Percentiles rank a stretch among this genome's conserved stretches.
phyloP scores from a whole-genome alignment of 2,329 filamentous ascomycete genomes.

The Aspergillus glaucus region DNA sequence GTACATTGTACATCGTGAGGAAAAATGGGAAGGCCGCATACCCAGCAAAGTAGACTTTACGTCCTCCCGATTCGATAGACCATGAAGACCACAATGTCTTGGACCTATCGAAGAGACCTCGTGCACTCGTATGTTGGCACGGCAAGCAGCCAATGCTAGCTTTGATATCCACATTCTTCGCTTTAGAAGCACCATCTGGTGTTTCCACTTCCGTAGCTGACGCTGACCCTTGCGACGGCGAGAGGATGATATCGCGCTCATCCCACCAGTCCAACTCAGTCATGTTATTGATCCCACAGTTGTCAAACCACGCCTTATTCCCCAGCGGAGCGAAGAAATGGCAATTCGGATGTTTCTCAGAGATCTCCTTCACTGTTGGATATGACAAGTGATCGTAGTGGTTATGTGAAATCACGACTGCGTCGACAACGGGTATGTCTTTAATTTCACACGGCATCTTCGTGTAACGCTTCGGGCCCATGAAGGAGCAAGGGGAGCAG shows the following conservation, averaged over 20 bases:
- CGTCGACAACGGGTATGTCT: constrained; percentile 60
- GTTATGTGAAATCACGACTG: constrained; percentile 72
- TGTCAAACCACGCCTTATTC: constrained; percentile 73
- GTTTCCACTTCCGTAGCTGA: constrained; percentile 21
- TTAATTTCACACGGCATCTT: constrained; percentile 66
- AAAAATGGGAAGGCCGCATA: constrained; percentile 23
- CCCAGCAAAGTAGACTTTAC: constrained; percentile 77
- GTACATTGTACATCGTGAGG: constrained; percentile 14
- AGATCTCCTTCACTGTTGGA: constrained; percentile 64
- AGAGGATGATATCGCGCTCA: constrained; percentile 64
- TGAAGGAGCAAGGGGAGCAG: constrained; percentile 67
- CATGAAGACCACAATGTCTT: constrained; percentile 84
- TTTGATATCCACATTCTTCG: constrained; percentile 47
- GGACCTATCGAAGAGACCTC: constrained; percentile 62
- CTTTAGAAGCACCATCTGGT: constrained; percentile 13
- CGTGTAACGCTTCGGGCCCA: constrained; percentile 73
- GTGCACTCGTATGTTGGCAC: constrained; percentile 72
- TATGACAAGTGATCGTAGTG: constrained; percentile 91
- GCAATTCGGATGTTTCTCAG: constrained; percentile 64
- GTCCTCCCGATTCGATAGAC: constrained; percentile 66
- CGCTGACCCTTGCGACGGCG: constrained; percentile 26
- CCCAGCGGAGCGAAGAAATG: constrained; percentile 87
- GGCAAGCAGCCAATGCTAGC: constrained; percentile 74
- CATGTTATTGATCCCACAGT: constrained; percentile 64
- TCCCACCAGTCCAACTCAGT: constrained; percentile 97